phyloP scores from a whole-genome alignment of 1,139 yeast species.

The Magnusiomyces paraingens region DNA sequence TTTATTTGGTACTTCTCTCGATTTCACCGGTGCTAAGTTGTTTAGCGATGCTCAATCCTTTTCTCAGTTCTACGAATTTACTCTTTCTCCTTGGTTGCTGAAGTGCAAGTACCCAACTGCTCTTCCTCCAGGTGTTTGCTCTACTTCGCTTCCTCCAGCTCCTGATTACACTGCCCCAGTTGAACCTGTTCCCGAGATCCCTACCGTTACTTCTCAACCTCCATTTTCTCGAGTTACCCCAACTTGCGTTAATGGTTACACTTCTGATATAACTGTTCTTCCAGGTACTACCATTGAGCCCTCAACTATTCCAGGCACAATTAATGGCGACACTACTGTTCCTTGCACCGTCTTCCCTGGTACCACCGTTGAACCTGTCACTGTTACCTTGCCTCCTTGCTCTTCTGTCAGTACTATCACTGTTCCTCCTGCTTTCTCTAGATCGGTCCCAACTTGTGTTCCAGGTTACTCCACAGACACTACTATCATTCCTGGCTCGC shows the following conservation, averaged over 20 bases:
- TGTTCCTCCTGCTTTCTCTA: conserved; percentile 1
- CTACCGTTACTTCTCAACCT: conserved; percentile 7
- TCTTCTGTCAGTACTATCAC: conserved; percentile 5
- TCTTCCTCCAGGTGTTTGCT: conserved; percentile 6
- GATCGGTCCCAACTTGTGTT: conserved; percentile 5
- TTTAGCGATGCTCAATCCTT: conserved; percentile 9
- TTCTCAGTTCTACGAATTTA: conserved; percentile 12
- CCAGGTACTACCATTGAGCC: conserved; percentile 5
- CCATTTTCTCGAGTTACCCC: neutral
- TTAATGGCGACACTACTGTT: neutral
- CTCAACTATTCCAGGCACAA: conserved; percentile 4
- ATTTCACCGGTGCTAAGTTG: conserved; percentile 9
- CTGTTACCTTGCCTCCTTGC: conserved; percentile 9
- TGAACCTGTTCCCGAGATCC: conserved; percentile 2
- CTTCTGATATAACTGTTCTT: conserved; percentile 3
- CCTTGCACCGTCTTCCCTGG: conserved; percentile 8
- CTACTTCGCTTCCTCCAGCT: neutral
- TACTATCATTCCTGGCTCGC: conserved; percentile 7
- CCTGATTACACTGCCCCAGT: neutral
- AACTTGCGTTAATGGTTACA: neutral
- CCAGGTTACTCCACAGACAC: conserved; percentile 1
- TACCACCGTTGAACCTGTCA: conserved; percentile 4
- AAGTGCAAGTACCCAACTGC: conserved; percentile 8
- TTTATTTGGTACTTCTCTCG: conserved; percentile 5
- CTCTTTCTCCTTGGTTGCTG: conserved; percentile 8